phyloP scores from a whole-genome alignment of 2,329 filamentous ascomycete genomes.

The Aureobasidium pullulans region DNA sequence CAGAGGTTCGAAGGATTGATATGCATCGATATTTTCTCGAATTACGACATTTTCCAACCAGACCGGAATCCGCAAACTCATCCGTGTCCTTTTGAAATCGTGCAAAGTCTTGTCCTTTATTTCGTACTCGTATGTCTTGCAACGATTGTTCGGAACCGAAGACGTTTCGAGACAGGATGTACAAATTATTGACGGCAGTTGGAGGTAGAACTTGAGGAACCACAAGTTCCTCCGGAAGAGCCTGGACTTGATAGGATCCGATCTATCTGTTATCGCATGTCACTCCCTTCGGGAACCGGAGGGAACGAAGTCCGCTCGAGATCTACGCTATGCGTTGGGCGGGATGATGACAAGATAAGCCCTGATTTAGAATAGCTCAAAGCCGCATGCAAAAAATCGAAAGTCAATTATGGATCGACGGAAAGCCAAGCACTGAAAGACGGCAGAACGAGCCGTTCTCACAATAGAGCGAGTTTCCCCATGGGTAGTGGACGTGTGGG shows the following conservation, averaged over 20 bases:
- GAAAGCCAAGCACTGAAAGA: neutral
- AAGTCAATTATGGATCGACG: slow-evolving; percentile 1
- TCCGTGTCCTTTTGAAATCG: too few relatives aligned
- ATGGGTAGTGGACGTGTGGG: neutral
- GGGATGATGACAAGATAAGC: neutral
- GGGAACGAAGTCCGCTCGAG: neutral
- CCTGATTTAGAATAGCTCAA: slow-evolving; percentile 3
- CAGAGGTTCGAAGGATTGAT: too few relatives aligned
- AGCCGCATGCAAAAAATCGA: slow-evolving; percentile 3
- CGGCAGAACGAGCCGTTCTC: neutral
- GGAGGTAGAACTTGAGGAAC: neutral
- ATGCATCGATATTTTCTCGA: too few relatives aligned
- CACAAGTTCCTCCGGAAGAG: neutral
- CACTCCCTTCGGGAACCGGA: neutral
- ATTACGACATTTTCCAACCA: too few relatives aligned
- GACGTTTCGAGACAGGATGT: neutral
- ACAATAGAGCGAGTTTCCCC: neutral
- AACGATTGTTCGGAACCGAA: neutral
- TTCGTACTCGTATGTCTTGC: neutral
- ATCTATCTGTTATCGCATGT: neutral
- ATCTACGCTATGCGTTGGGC: neutral
- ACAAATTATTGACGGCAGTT: neutral
- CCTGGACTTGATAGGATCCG: neutral
- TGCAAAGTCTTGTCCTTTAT: too few relatives aligned
- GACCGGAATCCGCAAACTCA: too few relatives aligned